Conservation (phyloP, 2,329 filamentous ascomycete genomes). For the Setomelanomma holmii region DNA sequence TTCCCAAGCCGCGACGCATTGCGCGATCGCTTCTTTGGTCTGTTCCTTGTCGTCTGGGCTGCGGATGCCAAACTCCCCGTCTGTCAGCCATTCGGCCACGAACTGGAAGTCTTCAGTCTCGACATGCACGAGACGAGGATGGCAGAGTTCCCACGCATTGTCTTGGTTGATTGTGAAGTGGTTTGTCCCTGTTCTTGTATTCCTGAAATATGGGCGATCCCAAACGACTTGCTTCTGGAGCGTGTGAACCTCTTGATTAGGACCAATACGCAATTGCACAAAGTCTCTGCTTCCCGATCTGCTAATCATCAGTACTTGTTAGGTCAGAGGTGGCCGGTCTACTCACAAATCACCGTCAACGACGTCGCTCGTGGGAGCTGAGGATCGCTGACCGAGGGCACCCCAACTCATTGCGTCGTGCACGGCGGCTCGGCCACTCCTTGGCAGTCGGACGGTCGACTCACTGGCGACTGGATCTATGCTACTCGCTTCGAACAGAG, state of each 20-base stretch:
- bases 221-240: slow-evolving; percentile 20
- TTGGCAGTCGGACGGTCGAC: not conserved
- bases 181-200: slow-evolving; percentile 9
- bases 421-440: not conserved
- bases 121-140: slow-evolving; percentile 24
- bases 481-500: not conserved
- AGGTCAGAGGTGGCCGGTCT: not conserved
- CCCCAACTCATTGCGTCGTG: not conserved
- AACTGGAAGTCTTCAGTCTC: slow-evolving; percentile 28
- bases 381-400: not conserved
- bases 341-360: slow-evolving; percentile 31
- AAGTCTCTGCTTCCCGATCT: slow-evolving; percentile 26
- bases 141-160: slow-evolving; percentile 21
- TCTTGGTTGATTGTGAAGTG: slow-evolving; percentile 18
- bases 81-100: slow-evolving; percentile 34
- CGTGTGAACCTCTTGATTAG: slow-evolving; percentile 11
- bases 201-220: slow-evolving; percentile 22
- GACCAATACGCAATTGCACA: slow-evolving; percentile 30
- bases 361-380: slow-evolving; percentile 13
- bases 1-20: slow-evolving; percentile 33
- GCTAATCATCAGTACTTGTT: not conserved
- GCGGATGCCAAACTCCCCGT: slow-evolving; percentile 27
- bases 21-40: slow-evolving; percentile 11
- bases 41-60: slow-evolving; percentile 19
- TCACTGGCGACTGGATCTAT: not conserved